These are phyloP conservation scores for Penicillium crustosum DNA, from an alignment of 2,329 filamentous ascomycete species.

Conservation along the genomic window DNA sequence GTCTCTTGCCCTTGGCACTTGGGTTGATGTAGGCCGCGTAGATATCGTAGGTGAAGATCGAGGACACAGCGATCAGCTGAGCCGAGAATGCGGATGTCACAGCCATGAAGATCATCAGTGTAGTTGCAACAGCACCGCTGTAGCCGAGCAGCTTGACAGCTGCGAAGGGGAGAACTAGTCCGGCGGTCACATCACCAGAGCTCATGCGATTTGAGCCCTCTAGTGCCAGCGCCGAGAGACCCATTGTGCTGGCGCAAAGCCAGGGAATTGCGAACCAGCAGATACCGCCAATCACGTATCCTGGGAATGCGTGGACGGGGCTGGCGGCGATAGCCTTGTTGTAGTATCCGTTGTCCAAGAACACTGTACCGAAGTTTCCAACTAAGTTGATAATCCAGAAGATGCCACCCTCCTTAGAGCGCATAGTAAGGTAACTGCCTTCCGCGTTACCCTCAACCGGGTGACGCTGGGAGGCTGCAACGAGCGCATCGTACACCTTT, in stretches of 20 bases:
- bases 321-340: slow-evolving; percentile 91
- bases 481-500: slow-evolving; percentile 74
- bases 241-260: slow-evolving; percentile 86
- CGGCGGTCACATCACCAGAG: slow-evolving; percentile 73
- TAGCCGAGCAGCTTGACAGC: slow-evolving; percentile 79
- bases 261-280: slow-evolving; percentile 93
- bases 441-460: slow-evolving; percentile 77
- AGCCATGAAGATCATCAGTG: slow-evolving; percentile 85
- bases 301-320: slow-evolving; percentile 80
- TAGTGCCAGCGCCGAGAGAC: slow-evolving; percentile 74
- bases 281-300: slow-evolving; percentile 82
- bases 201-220: slow-evolving; percentile 74
- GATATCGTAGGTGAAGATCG: slow-evolving; percentile 84
- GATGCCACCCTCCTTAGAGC: slow-evolving; percentile 73
- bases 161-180: slow-evolving; percentile 80
- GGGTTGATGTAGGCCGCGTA: slow-evolving; percentile 88
- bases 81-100: slow-evolving; percentile 82
- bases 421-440: slow-evolving; percentile 86
- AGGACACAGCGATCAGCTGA: slow-evolving; percentile 82
- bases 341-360: slow-evolving; percentile 83
- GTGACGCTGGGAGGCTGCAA: slow-evolving; percentile 65
- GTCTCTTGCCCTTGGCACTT: slow-evolving; percentile 66
- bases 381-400: slow-evolving; percentile 92
- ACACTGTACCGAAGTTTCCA: slow-evolving; percentile 63
- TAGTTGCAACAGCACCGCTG: slow-evolving; percentile 74